phyloP scores from a whole-genome alignment of 108 stramenopile species.

The Fragilariopsis cylindrus region DNA sequence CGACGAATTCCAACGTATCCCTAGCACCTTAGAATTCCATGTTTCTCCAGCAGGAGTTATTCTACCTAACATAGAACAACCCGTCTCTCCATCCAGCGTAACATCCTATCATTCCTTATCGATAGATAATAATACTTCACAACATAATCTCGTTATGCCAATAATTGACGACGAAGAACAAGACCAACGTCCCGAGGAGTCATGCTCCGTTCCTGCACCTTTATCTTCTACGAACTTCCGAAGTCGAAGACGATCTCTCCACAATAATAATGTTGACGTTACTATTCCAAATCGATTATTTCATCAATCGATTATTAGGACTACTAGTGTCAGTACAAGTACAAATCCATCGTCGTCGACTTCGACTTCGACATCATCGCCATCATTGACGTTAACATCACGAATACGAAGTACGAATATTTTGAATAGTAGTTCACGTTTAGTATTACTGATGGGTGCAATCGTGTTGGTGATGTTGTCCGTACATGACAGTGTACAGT shows the following conservation, averaged over 20 bases:
- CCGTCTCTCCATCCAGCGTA: no score
- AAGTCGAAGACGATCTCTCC: not conserved
- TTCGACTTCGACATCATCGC: not conserved
- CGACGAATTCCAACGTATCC: not conserved
- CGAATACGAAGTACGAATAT: not conserved
- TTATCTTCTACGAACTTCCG: not conserved
- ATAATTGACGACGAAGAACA: not conserved
- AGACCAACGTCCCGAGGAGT: not conserved
- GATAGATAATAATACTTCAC: no score
- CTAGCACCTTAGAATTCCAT: constrained; percentile 9
- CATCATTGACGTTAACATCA: not conserved
- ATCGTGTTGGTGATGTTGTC: not conserved
- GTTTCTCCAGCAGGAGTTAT: no score
- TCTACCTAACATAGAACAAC: no score
- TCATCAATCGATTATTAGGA: not conserved
- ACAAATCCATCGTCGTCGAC: not conserved
- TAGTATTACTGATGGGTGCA: not conserved
- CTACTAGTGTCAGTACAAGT: not conserved
- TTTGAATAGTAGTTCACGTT: not conserved
- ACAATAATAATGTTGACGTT: not conserved
- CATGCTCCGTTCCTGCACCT: not conserved
- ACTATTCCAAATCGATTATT: not conserved
- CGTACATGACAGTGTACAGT: not conserved
- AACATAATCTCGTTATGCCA: no score
- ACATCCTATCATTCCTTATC: no score